Base-by-base conservation (phyloP, 306 rosid species). In the Arachis stenosperma region DNA sequence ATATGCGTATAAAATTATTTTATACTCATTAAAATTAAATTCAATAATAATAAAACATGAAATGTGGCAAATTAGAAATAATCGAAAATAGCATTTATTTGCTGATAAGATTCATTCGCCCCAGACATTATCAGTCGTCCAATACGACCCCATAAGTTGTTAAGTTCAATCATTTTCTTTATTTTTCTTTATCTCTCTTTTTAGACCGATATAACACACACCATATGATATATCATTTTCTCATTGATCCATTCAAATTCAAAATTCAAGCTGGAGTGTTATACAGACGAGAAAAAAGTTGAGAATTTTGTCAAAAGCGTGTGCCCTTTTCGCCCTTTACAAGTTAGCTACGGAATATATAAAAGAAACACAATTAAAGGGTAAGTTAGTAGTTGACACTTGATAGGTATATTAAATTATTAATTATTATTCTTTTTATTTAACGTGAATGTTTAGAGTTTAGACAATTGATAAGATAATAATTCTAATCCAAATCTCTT, bases 101-200 rank as follows among this genome's bases (percentile, higher is more conserved):
- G 15, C 3, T 4, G 44, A 75, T 59, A n/a, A 76, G 55, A 9
- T 60, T 75, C 62, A 68, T 39, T 60, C 6, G 17, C 22, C 3
- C 44, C 6, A 30, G 69, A 58, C 61, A 47, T 58, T 48, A 44
- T 50, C 8, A 15, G 0, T 76, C 50, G 36, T 52, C 58, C 43
- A 66, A 66, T 13, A 53, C 43, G 59, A 55, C 55, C 81, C 71
- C 66, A n/a, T 61, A 15, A 15, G 27, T 17, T 15, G 11, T 27
- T 13, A 43, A 9, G 13, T 65, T 56, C 51, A 4, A 75, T 75
- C 68, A 0, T 12, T 58, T 73, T 73, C 76, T 9, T 22, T 66
- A 47, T 46, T 61, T 71, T 60, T 12, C 8, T 48, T 15, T 15
- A 48, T 17, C 42, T 67, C 46, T 64, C 58, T 2, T 15, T 33